phyloP scores from a whole-genome alignment of 2,329 filamentous ascomycete genomes.

The Epichloe amarillans region DNA sequence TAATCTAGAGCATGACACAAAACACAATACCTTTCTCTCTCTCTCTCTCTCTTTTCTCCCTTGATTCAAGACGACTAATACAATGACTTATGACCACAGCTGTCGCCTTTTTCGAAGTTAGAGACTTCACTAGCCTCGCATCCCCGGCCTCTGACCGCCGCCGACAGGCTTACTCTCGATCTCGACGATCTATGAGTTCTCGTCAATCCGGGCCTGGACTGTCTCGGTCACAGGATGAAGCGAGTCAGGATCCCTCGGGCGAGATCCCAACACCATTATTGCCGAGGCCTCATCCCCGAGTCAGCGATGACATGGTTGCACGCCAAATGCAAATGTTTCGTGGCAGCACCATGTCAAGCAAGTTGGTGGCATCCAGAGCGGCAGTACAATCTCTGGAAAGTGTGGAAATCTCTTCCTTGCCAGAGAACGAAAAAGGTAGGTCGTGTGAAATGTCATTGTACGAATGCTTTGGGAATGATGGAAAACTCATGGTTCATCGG shows the following conservation, averaged over 20 bases:
- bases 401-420: conserved; percentile 30
- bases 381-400: conserved; percentile 33
- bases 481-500: neutral
- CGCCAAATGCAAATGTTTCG: conserved; percentile 33
- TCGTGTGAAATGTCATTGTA: conserved; percentile 1
- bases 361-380: conserved; percentile 33
- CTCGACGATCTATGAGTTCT: conserved; percentile 13
- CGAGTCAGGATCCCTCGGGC: neutral
- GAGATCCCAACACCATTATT: neutral
- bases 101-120: neutral
- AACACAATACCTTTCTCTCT: too few relatives aligned
- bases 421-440: conserved; percentile 35
- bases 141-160: conserved; percentile 12
- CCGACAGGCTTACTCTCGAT: conserved; percentile 15
- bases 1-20: too few relatives aligned
- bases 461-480: neutral
- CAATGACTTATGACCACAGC: neutral
- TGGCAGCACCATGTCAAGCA: conserved; percentile 28
- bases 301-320: conserved; percentile 20
- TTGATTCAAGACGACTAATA: neutral
- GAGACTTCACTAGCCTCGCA: conserved; percentile 3
- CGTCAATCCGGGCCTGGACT: conserved; percentile 14
- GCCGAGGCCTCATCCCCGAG: conserved; percentile 1
- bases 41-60: too few relatives aligned
- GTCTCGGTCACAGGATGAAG: conserved; percentile 11